Base-by-base conservation (phyloP, 2,329 filamentous ascomycete genomes). In the Penicillium sp. region DNA sequence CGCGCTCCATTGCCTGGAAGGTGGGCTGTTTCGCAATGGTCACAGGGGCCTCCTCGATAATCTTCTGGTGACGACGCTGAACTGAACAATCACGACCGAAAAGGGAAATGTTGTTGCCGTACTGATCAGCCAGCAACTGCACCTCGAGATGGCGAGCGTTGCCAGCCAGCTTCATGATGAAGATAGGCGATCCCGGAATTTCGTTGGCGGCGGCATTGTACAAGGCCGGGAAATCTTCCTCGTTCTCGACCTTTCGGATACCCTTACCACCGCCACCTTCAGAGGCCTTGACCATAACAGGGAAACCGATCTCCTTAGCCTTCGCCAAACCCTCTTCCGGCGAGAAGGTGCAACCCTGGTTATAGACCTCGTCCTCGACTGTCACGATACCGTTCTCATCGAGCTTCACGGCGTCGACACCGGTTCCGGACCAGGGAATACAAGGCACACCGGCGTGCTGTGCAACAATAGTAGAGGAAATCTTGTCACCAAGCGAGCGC, bases 241-340 rank as follows among this genome's bases (percentile, higher is more conserved):
- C 90, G 54, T 77, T 77, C 54, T 88, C 78, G 59, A 93, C 93
- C 75, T 97, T 96, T 69, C 94, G 88, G 68, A 98, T 98, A 79
- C 93, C 93, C 78, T 98, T 98, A 69, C 93, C 93, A 75, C 93
- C 93, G 75, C 93, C 93, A 75, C 93, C 93, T 77, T 98, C 93
- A 3, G 93, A 97, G n/a, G 93, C 93, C 78, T 98, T 98, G 71
- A 98, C 88, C 93, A 98, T 98, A 77, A 98, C 87, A 15, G 93
- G 93, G 76, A 98, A 98, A 59, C 93, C 93, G 69, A 98, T 98
- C 65, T 88, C 80, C 69, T 81, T 83, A 52, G 93, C 93, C 66
- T 86, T 89, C 65, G 81, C 75, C 44, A 98, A 80, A 73, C 91
- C 93, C 73, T 98, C 89, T 71, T 95, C 77, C 72, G 88, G 89